Conservation (phyloP, 2,329 filamentous ascomycete species). For the Fusarium nelsonii region DNA sequence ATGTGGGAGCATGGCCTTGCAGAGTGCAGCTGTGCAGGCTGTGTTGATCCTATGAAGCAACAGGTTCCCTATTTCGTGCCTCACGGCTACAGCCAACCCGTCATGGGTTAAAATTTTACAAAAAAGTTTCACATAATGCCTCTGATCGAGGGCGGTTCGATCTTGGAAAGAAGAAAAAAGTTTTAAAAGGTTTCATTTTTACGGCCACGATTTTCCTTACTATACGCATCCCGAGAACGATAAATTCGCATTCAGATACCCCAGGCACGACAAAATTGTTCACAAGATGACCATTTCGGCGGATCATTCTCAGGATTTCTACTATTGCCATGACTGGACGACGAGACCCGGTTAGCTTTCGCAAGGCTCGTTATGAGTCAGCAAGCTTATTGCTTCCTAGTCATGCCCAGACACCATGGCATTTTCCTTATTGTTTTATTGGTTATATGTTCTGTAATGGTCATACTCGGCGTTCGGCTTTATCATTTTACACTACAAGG, state of each 20-base stretch:
- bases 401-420: conserved; percentile 18
- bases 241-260: conserved; percentile 57
- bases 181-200: conserved; percentile 44
- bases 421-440: conserved; percentile 37
- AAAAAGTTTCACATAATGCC: conserved; percentile 41
- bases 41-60: conserved; percentile 62
- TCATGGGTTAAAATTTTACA: conserved; percentile 61
- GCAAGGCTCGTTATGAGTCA: background rate
- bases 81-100: conserved; percentile 65
- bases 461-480: conserved; percentile 50
- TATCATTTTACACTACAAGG: conserved; percentile 46
- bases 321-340: conserved; percentile 28
- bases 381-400: background rate
- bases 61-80: conserved; percentile 62
- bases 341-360: conserved; percentile 13
- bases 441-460: conserved; percentile 54
- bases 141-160: conserved; percentile 33
- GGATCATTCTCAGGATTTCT: conserved; percentile 47
- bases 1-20: conserved; percentile 65
- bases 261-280: conserved; percentile 55
- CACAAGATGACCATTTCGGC: conserved; percentile 48
- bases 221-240: conserved; percentile 52
- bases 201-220: conserved; percentile 53
- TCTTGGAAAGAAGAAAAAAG: conserved; percentile 49
- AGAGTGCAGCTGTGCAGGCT: conserved; percentile 64